Base-by-base conservation (phyloP, 805 yeast species). In the Suhomyces sp. region DNA sequence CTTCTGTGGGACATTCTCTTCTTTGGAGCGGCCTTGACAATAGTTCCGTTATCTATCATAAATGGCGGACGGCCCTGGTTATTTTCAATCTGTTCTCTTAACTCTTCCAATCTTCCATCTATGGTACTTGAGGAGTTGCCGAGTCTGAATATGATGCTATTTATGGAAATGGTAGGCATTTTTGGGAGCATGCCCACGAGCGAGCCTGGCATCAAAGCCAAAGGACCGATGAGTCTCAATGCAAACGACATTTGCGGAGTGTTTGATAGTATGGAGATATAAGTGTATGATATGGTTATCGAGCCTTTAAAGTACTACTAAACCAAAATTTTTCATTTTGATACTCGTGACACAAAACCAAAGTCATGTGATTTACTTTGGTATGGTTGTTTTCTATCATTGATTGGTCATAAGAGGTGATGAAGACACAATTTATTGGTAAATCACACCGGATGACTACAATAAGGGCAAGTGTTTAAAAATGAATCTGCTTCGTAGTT, bases 1-100 rank as follows among this genome's bases (percentile, higher is more conserved):
- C 87, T 85, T 65, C 78, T 78, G 58, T 88, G 87, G 6, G 98
- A 88, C 2, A 79, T 79, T 61, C 88, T 90, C 77, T 90, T 88
- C 71, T 93, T 93, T 36, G 98, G 98, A 5, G 81, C 97, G 5
- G 98, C 98, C 47, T 70, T 69, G 35, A 87, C 66, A 19, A 85
- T 75, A 43, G 58, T 52, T n/a, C 95, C 95, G 46, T 79, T 74
- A 47, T 79, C 84, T 19, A 70, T 60, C 58, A 72, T 70, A 38
- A 70, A 68, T 4, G 65, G 71, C 8, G 56, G 60, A 41, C 55
- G 52, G 5, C 54, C 56, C 25, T 47, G 44, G 33, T 48, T 51
- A 22, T 60, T 59, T 40, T 64, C 65, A 23, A 74, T 47, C 43
- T 65, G 62, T 47, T 69, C 62, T 34, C 50, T 56, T 40, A 72